Percentiles rank a stretch among this genome's conserved stretches.
Evolutionary conservation across 108 stramenopile species (phyloP).

Genomic region (Epithemia pelagica): DNA sequence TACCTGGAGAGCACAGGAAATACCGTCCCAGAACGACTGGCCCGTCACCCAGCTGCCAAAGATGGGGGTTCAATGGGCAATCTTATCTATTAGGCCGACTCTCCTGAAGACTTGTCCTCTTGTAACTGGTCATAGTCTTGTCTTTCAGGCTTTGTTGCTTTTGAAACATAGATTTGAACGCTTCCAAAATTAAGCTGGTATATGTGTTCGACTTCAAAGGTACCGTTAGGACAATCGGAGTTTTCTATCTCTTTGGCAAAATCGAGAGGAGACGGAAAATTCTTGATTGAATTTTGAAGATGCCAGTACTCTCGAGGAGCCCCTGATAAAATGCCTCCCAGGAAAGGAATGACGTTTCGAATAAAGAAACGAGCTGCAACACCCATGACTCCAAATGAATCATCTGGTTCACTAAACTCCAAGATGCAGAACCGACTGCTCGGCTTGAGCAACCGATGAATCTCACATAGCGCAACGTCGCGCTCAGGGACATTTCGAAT

Average conservation of each 20-base stretch:
- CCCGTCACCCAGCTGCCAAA: constrained; percentile 69
- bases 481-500: constrained; percentile 83
- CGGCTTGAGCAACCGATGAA: constrained; percentile 59
- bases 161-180: constrained; percentile 64
- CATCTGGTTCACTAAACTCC: constrained; percentile 78
- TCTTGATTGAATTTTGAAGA: constrained; percentile 75
- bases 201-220: constrained; percentile 51
- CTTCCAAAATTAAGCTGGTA: constrained; percentile 71
- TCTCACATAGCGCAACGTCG: constrained; percentile 67
- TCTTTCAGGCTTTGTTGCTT: background rate
- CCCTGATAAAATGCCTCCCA: constrained; percentile 72
- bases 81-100: constrained; percentile 26
- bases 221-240: constrained; percentile 39
- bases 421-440: constrained; percentile 46
- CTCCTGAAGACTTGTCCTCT: background rate
- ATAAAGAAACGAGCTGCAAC: constrained; percentile 58
- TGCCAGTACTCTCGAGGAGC: constrained; percentile 70
- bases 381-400: constrained; percentile 42
- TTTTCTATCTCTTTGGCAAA: constrained; percentile 51
- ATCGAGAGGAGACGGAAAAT: constrained; percentile 70
- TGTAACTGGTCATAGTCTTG: background rate
- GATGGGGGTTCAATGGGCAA: constrained; percentile 11
- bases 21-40: constrained; percentile 66
- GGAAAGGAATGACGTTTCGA: constrained; percentile 58
- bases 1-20: constrained; percentile 80